These are phyloP conservation scores for Malus hybrid DNA, from an alignment of 331 rosid genomes.

Conservation along the genomic window DNA sequence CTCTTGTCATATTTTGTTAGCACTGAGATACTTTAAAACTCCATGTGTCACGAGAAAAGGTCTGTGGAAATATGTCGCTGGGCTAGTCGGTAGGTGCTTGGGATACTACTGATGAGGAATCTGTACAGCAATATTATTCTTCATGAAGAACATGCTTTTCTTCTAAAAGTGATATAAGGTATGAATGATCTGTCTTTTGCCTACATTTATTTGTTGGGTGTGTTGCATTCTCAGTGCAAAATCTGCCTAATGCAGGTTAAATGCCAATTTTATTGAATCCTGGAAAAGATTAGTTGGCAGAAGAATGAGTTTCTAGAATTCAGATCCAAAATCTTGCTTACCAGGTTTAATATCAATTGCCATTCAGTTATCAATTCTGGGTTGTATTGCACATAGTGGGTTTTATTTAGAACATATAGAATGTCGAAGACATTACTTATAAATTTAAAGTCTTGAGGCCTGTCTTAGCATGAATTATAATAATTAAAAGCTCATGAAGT, in stretches of 20 bases:
- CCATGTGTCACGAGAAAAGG: not conserved
- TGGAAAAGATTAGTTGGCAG: not conserved
- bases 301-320: slow-evolving; percentile 5
- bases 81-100: not conserved
- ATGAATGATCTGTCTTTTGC: not conserved
- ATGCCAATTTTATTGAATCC: not conserved
- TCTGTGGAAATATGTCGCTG: not conserved
- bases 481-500: slow-evolving; percentile 18
- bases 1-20: not conserved
- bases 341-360: slow-evolving; percentile 3
- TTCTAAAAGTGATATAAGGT: slow-evolving; percentile 2
- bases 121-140: not conserved
- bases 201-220: not conserved
- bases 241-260: slow-evolving; percentile 16
- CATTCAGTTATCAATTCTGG: not conserved
- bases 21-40: not conserved
- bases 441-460: not conserved
- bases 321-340: not conserved
- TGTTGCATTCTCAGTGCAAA: slow-evolving; percentile 4
- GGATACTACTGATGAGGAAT: not conserved
- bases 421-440: not conserved
- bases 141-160: not conserved
- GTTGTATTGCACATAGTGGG: not conserved
- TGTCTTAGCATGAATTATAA: not conserved
- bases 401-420: not conserved